Conservation (phyloP, 306 rosid species). For the Abrus precatorius region DNA sequence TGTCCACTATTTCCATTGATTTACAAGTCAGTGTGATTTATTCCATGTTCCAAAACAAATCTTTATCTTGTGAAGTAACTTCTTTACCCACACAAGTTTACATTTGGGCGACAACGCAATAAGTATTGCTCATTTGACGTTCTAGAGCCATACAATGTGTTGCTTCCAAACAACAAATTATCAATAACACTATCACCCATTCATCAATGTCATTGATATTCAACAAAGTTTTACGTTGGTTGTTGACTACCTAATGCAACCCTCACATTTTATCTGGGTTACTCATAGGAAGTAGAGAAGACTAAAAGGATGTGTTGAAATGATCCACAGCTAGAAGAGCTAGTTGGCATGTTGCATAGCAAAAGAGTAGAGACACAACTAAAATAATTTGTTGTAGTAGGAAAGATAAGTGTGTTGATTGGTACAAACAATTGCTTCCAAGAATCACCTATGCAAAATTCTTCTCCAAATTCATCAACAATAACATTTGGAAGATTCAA, state of each 20-base stretch:
- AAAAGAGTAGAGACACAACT: neutral
- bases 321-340: neutral
- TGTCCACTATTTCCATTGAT: no score
- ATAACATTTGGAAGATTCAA: neutral
- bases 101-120: neutral
- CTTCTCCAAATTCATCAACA: neutral
- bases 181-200: neutral
- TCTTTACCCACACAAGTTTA: neutral
- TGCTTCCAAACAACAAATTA: constrained; percentile 5
- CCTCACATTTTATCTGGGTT: neutral
- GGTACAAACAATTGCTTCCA: neutral
- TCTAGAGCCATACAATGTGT: neutral
- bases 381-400: neutral
- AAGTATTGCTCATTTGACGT: neutral
- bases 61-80: neutral
- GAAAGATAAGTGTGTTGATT: neutral
- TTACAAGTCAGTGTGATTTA: no score
- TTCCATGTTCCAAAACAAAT: constrained; percentile 2
- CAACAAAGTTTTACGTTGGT: neutral
- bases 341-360: neutral
- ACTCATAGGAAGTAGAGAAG: neutral
- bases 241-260: neutral
- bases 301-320: neutral
- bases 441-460: neutral
- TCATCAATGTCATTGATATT: neutral